Percentiles rank a stretch among this genome's conserved stretches.
Evolutionary conservation across 2,329 filamentous ascomycete species (phyloP).

Genomic region (Colletotrichum lupini): DNA sequence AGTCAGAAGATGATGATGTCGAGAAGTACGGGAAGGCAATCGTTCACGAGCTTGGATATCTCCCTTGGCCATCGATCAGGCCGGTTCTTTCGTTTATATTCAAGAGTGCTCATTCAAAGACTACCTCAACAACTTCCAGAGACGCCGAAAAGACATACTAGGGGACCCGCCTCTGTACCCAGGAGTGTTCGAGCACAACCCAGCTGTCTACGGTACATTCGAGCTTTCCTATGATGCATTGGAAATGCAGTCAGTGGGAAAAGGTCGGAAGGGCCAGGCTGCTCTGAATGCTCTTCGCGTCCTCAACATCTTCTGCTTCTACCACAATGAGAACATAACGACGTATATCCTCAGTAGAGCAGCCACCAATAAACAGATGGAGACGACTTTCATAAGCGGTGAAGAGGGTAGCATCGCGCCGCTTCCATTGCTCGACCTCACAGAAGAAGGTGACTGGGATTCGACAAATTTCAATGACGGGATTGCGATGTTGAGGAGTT

Average conservation of each 20-base stretch:
- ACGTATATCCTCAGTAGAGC: too few relatives aligned
- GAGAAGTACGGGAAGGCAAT: too few relatives aligned
- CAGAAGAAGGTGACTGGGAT: too few relatives aligned
- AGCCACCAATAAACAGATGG: too few relatives aligned
- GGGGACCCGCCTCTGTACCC: constrained; percentile 23
- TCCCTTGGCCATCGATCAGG: constrained; percentile 46
- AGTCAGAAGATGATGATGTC: background rate
- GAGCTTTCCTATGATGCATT: constrained; percentile 41
- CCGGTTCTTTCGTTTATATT: constrained; percentile 36
- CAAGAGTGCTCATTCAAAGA: constrained; percentile 20
- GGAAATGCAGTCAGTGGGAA: too few relatives aligned
- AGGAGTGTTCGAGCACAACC: constrained; percentile 28
- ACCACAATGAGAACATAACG: constrained; percentile 41
- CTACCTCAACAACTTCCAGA: constrained; percentile 32
- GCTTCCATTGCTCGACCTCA: rapidly evolving
- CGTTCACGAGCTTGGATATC: constrained; percentile 37
- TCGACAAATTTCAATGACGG: too few relatives aligned
- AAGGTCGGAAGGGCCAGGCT: too few relatives aligned
- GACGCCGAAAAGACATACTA: constrained; percentile 27
- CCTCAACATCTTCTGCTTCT: constrained; percentile 43
- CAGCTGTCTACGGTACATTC: constrained; percentile 40
- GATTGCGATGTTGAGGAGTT: too few relatives aligned
- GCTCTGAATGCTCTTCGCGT: constrained; percentile 40
- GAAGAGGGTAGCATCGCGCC: too few relatives aligned
- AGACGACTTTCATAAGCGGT: too few relatives aligned